Base-by-base conservation (phyloP, 2,329 filamentous ascomycete genomes). In the Pseudonectria foliicola region DNA sequence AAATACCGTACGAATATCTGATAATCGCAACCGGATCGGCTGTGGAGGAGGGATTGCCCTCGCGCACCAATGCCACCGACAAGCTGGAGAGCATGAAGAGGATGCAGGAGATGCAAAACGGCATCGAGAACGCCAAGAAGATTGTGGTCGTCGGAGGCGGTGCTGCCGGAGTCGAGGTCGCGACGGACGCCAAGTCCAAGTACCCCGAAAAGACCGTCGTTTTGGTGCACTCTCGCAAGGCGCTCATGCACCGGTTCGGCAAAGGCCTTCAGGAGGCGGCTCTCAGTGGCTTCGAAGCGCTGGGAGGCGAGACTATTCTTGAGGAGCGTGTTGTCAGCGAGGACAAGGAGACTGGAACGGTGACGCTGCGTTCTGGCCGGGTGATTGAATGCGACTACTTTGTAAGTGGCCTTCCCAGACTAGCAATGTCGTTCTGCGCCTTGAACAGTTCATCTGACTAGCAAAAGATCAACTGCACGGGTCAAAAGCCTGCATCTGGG, bases 141-240 rank as follows among this genome's bases (percentile, higher is more conserved):
- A 44, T 75, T 6, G 68, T 73, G 2, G 63, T 76, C 0, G 63
- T 74, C 0, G 77, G 77, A 2, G 76, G 74, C 0, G 77, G 77
- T 3, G 74, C 77, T 1, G 77, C 76, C 0, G 77, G 77, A 2
- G 70, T 81, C 0, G 73, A 81, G 54, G 56, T 80, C 24, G 75
- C 74, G 0, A 67, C 73, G 1, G 77, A 82, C 47, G 69, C 73
- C 8, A 78, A 77, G 52, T 63, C 63, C 5, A 50, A 60, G 8
- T 77, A 74, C 43, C 73, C 74, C 0, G 63, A 70, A 6, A 81
- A 81, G 54, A 54, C 58, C 0, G 68, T 82, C 8, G 66, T 66
- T 0, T 50, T 82, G 6, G 62, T 82, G 1, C 76, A 81, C 50
- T 80, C 77, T 2, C 60, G 75, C 12, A 51, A 57, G 2, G 60